These are phyloP conservation scores for Herpetomonas muscarum DNA, from an alignment of 208 protist genomes.

Conservation along the genomic window DNA sequence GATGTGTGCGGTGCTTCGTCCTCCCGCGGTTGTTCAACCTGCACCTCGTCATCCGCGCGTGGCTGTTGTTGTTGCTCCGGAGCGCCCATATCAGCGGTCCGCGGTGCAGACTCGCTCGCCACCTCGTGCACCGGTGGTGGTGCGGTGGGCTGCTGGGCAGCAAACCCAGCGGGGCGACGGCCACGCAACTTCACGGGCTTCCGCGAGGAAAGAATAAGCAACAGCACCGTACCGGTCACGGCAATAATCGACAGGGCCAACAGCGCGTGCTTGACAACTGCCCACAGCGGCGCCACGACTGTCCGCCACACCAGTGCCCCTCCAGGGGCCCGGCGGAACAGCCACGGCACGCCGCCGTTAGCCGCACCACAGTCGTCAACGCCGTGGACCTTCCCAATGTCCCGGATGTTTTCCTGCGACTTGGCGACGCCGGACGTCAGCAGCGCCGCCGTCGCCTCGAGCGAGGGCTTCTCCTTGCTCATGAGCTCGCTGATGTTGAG, in stretches of 20 bases:
- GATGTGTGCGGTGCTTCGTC: too few relatives aligned
- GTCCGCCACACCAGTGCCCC: constrained; percentile 41
- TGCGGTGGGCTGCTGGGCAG: not conserved
- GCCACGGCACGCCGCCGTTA: constrained; percentile 8
- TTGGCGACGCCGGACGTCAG: constrained; percentile 45
- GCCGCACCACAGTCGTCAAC: constrained; percentile 5
- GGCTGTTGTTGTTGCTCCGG: too few relatives aligned
- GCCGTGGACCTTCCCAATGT: constrained; percentile 25
- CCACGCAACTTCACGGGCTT: constrained; percentile 24
- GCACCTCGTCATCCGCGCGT: too few relatives aligned
- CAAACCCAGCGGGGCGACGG: not conserved
- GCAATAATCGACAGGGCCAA: constrained; percentile 35
- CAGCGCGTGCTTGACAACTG: constrained; percentile 42
- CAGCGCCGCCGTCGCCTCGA: constrained; percentile 34
- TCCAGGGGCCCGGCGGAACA: constrained; percentile 37
- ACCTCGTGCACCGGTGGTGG: too few relatives aligned
- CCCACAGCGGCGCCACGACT: constrained; percentile 56
- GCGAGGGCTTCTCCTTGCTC: constrained; percentile 32
- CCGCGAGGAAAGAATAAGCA: constrained; percentile 38
- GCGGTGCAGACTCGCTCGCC: too few relatives aligned
- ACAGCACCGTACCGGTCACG: constrained; percentile 23
- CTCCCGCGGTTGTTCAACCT: too few relatives aligned
- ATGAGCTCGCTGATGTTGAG: constrained; percentile 58
- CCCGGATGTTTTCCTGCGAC: constrained; percentile 18
- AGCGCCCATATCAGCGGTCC: too few relatives aligned